Base-by-base conservation (phyloP, 805 yeast genomes). In the Tetrapisispora nanseiensis region DNA sequence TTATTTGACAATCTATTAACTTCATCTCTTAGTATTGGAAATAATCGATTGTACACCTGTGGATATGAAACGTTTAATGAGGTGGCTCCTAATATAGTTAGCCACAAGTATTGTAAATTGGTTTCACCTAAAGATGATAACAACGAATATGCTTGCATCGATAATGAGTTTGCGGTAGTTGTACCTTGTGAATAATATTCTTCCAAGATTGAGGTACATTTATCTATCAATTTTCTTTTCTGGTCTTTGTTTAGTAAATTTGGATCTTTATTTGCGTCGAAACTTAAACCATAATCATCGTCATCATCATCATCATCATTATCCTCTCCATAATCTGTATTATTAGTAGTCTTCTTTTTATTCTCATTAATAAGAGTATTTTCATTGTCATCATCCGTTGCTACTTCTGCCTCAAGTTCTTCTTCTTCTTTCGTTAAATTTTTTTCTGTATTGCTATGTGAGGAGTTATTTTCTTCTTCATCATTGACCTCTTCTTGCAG, bases 151-250 rank as follows among this genome's bases (percentile, higher is more conserved):
- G 86, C 69, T 45, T 84, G 87, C 16, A 86, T 74, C 0, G 96
- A 75, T 3, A 81, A 71, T 0, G 97, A 83, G 2, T 86, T 76
- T 9, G 78, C 69, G 2, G 85, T 66, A 0, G 86, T 78, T 0
- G 94, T 77, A 39, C 98, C 99, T 51, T 80, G 86, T 37, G 76
- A 71, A 57, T 92, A 90, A 62, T 92, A 92, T 8, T 73, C 67
- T 47, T 86, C 90, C 11, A 92, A 64, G 1, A 67, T 58, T 28
- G 68, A 71, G 49, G 82, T 85, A 48, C 70, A 68, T 32, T 67
- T 59, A 18, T 66, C 62, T 13, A 74, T 63, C 44, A 68, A 65
- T 39, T 59, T 70, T 59, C 62, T 70, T 53, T 58, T 69, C 31
- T 61, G 63, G 62, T 62, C 67, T 56, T 51, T 50, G 47, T 66